Conservation (phyloP, 805 yeast genomes). For the Starmerella floris region DNA sequence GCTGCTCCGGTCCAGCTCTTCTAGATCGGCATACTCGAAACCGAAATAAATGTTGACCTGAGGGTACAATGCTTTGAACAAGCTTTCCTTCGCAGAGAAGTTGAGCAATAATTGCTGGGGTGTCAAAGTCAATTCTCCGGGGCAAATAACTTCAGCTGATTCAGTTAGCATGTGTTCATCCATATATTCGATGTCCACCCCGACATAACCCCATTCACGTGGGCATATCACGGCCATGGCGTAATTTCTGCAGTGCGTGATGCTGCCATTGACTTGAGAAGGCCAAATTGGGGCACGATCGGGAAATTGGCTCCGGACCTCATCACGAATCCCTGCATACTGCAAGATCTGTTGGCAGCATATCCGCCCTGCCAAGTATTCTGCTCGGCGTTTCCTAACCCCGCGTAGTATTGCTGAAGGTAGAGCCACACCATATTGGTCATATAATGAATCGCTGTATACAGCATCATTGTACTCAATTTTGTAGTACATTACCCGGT, state of each 20-base stretch:
- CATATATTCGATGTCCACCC: conserved; percentile 10
- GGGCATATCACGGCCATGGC: conserved; percentile 7
- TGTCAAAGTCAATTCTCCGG: neutral
- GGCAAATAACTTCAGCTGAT: neutral
- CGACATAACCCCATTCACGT: conserved; percentile 1
- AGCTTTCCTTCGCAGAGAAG: conserved; percentile 14
- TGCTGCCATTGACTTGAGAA: conserved; percentile 4
- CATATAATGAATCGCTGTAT: neutral
- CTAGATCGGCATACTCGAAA: conserved; percentile 8
- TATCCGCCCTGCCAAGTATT: conserved; percentile 9
- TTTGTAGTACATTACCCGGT: neutral
- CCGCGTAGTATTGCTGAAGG: conserved; percentile 3
- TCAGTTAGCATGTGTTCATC: neutral
- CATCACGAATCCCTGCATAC: neutral
- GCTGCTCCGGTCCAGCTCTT: too few relatives aligned
- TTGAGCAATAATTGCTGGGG: neutral
- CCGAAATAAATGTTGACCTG: conserved; percentile 4
- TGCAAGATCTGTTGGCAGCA: conserved; percentile 4
- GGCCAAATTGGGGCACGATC: conserved; percentile 13
- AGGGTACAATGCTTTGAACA: conserved; percentile 13
- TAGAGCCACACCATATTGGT: neutral
- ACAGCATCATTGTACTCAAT: neutral
- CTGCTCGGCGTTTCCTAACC: conserved; percentile 9
- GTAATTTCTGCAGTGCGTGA: conserved; percentile 4
- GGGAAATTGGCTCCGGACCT: neutral